phyloP scores from a whole-genome alignment of 257 asterid genomes.

The Paraleonurus japonicus region DNA sequence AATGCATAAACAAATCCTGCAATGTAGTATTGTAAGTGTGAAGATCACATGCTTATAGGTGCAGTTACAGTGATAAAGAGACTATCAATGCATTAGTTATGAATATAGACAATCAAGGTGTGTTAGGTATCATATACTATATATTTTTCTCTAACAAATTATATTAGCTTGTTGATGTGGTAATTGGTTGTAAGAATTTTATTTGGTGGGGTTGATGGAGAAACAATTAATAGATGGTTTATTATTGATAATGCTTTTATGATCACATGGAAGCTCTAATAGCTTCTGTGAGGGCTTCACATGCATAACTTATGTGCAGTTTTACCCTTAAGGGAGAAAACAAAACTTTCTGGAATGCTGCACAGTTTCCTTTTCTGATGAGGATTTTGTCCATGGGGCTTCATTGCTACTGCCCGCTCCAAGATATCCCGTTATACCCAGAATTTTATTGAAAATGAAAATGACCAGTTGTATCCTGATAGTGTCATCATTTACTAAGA shows the following conservation, averaged over 20 bases:
- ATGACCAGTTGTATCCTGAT: neutral
- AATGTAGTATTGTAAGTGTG: slow-evolving; percentile 3
- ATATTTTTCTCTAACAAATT: neutral
- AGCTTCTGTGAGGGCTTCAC: slow-evolving; percentile 8
- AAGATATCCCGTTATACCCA: neutral
- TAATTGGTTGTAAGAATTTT: neutral
- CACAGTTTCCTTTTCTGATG: neutral
- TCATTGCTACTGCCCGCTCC: neutral
- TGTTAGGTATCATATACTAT: neutral
- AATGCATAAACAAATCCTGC: neutral
- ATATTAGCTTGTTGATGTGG: slow-evolving; percentile 3
- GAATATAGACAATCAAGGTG: neutral
- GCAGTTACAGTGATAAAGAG: neutral
- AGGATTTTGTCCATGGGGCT: neutral
- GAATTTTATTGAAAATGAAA: neutral
- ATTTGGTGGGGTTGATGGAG: neutral
- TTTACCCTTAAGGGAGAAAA: neutral
- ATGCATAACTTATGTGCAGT: neutral
- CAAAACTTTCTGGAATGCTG: neutral
- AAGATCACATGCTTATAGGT: slow-evolving; percentile 16
- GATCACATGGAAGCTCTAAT: neutral
- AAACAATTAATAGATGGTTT: slow-evolving; percentile 1
- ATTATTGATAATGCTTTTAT: neutral
- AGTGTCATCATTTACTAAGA: neutral
- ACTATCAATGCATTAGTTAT: neutral